Evolutionary conservation across 2,329 filamentous ascomycete genomes (phyloP), one percentile per base, ranked within the genome.

Genomic region (Talaromyces sp.): DNA sequence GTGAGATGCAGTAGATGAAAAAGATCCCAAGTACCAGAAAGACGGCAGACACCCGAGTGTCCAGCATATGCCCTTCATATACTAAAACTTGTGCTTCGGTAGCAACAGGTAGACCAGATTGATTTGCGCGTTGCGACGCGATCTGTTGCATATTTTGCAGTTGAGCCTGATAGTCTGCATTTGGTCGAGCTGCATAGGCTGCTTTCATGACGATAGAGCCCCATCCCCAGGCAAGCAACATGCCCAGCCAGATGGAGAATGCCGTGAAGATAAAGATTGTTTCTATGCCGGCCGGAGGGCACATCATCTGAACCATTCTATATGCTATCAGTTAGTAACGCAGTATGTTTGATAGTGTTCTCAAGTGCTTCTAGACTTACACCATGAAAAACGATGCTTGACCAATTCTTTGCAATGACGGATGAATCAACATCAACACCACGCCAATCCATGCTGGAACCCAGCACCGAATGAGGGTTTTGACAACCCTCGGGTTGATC

Each of bases 171-270:
- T 78, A 80, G 7, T 80, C 77, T 0, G 75, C 70, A 3, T 72
- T 74, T 1, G 82, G 75, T 15, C 82, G 73, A 1, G 78, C 77
- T 1, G 81, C 80, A 8, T 78, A 66, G 2, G 82, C 83, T 1
- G 81, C 82, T 66, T 83, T 82, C 81, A 83, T 84, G 0, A 77
- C 73, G 54, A 84, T 72, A 1, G 82, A 73, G 3, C 82, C 83
- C 82, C 82, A 85, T 5, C 75, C 81, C 69, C 71, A 72, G 43
- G 72, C 80, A 64, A 85, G 81, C 63, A 84, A 84, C 1, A 81
- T 79, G 25, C 82, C 77, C 6, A 76, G 72, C 3, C 84, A 71
- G 3, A 84, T 72, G 0, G 82, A 79, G 0, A 81, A 40, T 0
- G 76, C 71, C 10, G 72, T 79, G 5, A 84, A 72, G 1, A 84